These are phyloP conservation scores for Manihot esculenta DNA, from an alignment of 441 rosid genomes.

Conservation along the genomic window DNA sequence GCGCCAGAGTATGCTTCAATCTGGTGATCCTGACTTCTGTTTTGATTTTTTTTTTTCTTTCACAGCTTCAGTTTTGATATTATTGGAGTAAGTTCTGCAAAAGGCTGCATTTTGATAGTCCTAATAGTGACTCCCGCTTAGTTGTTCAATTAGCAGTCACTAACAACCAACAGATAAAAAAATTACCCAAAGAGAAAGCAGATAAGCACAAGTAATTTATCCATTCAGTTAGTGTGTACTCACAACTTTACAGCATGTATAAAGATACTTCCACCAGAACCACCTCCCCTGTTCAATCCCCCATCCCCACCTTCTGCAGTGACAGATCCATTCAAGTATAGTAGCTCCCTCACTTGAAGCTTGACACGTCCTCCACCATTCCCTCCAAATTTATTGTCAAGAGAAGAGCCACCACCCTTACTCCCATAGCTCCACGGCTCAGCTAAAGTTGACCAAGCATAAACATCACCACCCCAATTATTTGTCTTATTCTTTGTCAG, in stretches of 20 bases:
- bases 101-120: background rate
- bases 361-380: constrained; percentile 91
- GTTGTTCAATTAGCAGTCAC: constrained; percentile 6
- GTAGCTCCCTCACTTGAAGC: constrained; percentile 56
- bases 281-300: constrained; percentile 82
- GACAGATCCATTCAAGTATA: constrained; percentile 79
- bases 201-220: constrained; percentile 14
- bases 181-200: background rate
- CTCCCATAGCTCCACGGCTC: constrained; percentile 98
- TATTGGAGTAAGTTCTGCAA: background rate
- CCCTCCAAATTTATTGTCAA: constrained; percentile 56
- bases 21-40: background rate
- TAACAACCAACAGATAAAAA: background rate
- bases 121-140: constrained; percentile 3
- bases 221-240: constrained; percentile 35
- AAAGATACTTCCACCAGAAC: constrained; percentile 96
- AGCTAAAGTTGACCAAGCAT: constrained; percentile 87
- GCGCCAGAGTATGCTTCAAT: background rate
- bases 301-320: constrained; percentile 85
- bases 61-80: too few relatives aligned
- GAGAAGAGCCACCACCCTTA: constrained; percentile 68
- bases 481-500: constrained; percentile 50
- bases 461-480: constrained; percentile 98
- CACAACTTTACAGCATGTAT: constrained; percentile 73
- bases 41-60: too few relatives aligned